Conservation (phyloP, 108 stramenopile genomes). For the Aurantiochytrium sp. region DNA sequence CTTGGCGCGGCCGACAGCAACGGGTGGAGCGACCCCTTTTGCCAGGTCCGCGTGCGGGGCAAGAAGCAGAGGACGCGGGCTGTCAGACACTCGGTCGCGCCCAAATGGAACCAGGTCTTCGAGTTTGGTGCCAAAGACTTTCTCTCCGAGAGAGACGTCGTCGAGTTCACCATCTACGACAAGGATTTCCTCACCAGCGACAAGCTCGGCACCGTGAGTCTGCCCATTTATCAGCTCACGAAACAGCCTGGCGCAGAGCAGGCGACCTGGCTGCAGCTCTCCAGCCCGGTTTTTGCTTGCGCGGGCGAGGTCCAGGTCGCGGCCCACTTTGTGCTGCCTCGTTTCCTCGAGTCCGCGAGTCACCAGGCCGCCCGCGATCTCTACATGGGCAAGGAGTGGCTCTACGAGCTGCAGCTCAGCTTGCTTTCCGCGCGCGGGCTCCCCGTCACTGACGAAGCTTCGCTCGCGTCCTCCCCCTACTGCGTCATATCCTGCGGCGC, state of each 20-base stretch:
- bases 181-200: not conserved
- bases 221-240: not conserved
- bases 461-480: not conserved
- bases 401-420: not conserved
- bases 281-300: not conserved
- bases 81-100: not conserved
- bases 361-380: not conserved
- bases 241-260: not conserved
- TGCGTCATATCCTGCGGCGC: not conserved
- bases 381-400: not conserved
- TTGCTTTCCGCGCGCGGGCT: not conserved
- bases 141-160: not conserved
- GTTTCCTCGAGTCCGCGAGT: not conserved
- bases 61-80: not conserved
- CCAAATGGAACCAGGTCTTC: conserved; percentile 5
- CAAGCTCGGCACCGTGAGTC: not conserved
- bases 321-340: not conserved
- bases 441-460: not conserved
- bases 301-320: not conserved
- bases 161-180: not conserved
- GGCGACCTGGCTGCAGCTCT: not conserved
- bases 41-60: not conserved
- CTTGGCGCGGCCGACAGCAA: not conserved
- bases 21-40: conserved; percentile 13
- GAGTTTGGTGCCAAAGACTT: not conserved